Percentiles rank a stretch among this genome's conserved stretches.
Evolutionary conservation across 768 basidiomycete species (phyloP).

Genomic region (Trametes maxima): DNA sequence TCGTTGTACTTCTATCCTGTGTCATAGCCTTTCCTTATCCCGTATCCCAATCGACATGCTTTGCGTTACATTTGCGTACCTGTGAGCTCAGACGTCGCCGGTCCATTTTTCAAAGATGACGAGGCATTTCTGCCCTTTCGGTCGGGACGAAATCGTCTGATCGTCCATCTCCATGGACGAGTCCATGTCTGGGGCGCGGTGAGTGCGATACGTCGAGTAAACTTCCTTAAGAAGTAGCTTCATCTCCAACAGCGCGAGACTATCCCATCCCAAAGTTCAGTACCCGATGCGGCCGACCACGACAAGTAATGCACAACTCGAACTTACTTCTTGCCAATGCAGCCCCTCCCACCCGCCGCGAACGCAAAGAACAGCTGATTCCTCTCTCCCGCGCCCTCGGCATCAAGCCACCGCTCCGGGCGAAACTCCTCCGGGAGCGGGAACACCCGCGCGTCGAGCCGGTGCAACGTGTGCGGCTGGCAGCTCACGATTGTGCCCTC

Average conservation of each 20-base stretch:
- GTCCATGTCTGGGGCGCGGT: conserved; percentile 24
- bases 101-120: conserved; percentile 24
- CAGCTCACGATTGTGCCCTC: conserved; percentile 92
- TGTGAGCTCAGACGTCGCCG: background rate
- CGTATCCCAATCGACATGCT: background rate
- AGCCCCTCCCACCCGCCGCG: conserved; percentile 26
- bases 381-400: conserved; percentile 73
- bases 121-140: conserved; percentile 25
- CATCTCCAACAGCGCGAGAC: conserved; percentile 29
- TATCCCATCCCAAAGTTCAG: background rate
- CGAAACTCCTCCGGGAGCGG: conserved; percentile 80
- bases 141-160: conserved; percentile 24
- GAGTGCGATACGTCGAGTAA: conserved; percentile 22
- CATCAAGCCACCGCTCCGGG: conserved; percentile 94
- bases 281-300: background rate
- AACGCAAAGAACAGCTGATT: conserved; percentile 90
- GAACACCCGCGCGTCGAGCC: conserved; percentile 73
- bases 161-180: conserved; percentile 27
- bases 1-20: background rate
- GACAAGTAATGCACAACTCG: background rate
- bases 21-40: background rate
- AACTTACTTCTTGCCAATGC: conserved; percentile 29
- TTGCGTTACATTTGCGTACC: background rate
- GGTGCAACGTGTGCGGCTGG: conserved; percentile 87
- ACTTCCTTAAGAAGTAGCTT: conserved; percentile 26